Evolutionary conservation across 2,329 filamentous ascomycete species (phyloP).

Genomic region (Penicillium sclerotigenum): DNA sequence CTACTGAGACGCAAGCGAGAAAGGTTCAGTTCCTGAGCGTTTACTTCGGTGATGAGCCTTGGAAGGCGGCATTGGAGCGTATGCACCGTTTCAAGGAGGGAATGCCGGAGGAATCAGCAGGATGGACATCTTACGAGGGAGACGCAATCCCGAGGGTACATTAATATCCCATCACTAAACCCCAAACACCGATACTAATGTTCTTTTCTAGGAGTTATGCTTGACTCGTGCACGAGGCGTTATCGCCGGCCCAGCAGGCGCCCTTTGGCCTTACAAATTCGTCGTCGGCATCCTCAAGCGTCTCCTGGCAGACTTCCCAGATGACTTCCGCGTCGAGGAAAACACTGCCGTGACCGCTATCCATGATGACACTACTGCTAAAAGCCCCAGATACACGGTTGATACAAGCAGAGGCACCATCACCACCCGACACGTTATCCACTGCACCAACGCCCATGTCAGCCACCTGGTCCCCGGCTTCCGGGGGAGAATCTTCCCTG

Average conservation of each 20-base stretch:
- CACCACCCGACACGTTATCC: slow-evolving; percentile 51
- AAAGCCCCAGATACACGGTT: slow-evolving; percentile 37
- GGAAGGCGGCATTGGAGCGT: slow-evolving; percentile 19
- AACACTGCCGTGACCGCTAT: slow-evolving; percentile 21
- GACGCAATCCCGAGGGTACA: slow-evolving; percentile 21
- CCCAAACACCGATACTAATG: neutral
- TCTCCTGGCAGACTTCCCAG: slow-evolving; percentile 30
- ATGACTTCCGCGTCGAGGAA: slow-evolving; percentile 30
- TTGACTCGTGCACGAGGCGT: slow-evolving; percentile 25
- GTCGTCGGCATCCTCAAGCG: slow-evolving; percentile 24
- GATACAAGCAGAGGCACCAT: slow-evolving; percentile 48
- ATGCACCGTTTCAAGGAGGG: slow-evolving; percentile 25
- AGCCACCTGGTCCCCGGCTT: slow-evolving; percentile 51
- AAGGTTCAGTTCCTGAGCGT: slow-evolving; percentile 29
- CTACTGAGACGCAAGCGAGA: slow-evolving; percentile 22
- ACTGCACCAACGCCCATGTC: slow-evolving; percentile 57
- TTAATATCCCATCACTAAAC: neutral
- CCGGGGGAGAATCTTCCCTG: slow-evolving; percentile 37
- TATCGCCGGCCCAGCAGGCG: slow-evolving; percentile 28
- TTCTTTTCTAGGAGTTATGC: slow-evolving; percentile 20
- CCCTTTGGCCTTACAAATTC: slow-evolving; percentile 36
- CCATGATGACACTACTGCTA: neutral
- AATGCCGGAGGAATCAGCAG: slow-evolving; percentile 26
- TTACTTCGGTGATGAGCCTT: slow-evolving; percentile 27
- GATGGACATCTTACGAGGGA: slow-evolving; percentile 27